Base-by-base conservation (phyloP, 805 yeast genomes). In the Pichia occidentalis region DNA sequence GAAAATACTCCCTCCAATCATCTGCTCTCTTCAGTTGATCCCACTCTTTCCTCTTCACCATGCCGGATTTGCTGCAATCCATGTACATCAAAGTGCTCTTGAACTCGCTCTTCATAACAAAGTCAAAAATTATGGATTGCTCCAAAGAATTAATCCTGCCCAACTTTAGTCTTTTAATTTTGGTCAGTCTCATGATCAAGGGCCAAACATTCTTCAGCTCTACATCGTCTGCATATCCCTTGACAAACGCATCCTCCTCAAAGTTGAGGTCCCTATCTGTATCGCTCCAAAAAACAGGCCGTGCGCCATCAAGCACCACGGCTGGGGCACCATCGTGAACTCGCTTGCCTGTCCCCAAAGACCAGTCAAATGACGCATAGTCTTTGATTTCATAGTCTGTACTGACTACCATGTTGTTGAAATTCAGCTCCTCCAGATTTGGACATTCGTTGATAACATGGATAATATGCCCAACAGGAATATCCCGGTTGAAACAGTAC, bases 391-490 rank as follows among this genome's bases (percentile, higher is more conserved):
- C 69, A 51, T 80, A 85, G 59, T 86, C 96, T 12, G 67, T 62
- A 5, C 85, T 79, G 8, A 85, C 60, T 1, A 82, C 70, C 7
- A 85, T 48, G 33, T 71, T 70, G 5, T 76, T 76, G n/a, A 86
- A 56, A 49, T 86, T 68, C 18, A 86, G 48, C 3, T 60, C 49
- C 12, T 53, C 59, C 25, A 86, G 49, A 47, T 81, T 79, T 11
- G 75, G 75, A 52, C 95, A 87, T 24, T 73, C 61, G n/a, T 69
- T 70, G 26, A 86, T 52, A 25, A 85, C 51, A 54, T 84, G 94
- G 11, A 86, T 52, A 8, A 87, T 51, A 45, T 76, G 75, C 0
- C 95, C 96, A 21, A 80, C 61, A 1, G 96, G 96, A 6, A 86
- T 54, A 54, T 86, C 96, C 47, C 71, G 75, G n/a, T 80, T 69